phyloP scores from a whole-genome alignment of 2,329 filamentous ascomycete species.

The Monilinia aucupariae region DNA sequence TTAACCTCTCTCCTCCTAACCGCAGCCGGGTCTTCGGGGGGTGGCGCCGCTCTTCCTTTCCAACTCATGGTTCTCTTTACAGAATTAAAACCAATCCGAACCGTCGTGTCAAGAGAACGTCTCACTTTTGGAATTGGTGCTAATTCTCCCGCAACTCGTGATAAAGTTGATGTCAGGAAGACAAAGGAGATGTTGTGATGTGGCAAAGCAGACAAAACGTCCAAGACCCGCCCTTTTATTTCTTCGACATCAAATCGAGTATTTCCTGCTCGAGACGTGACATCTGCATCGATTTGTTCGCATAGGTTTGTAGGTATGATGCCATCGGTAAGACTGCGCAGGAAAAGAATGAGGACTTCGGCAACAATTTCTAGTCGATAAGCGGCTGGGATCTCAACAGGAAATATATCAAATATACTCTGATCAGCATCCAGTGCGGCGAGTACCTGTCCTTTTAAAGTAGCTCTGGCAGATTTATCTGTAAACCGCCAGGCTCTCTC shows the following conservation, averaged over 20 bases:
- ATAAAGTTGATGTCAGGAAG: conserved; percentile 74
- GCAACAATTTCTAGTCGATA: conserved; percentile 70
- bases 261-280: conserved; percentile 42
- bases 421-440: conserved; percentile 69
- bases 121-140: conserved; percentile 37
- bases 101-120: conserved; percentile 16
- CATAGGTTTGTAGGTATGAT: conserved; percentile 68
- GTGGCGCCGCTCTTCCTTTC: conserved; percentile 25
- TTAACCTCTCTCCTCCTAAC: conserved; percentile 56
- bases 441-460: conserved; percentile 39
- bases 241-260: conserved; percentile 46
- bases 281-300: conserved; percentile 58
- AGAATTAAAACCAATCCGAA: conserved; percentile 27
- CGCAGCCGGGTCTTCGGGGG: conserved; percentile 43
- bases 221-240: conserved; percentile 58
- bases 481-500: conserved; percentile 33
- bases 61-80: conserved; percentile 30
- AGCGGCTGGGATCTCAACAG: conserved; percentile 55
- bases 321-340: conserved; percentile 70
- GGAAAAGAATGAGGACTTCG: conserved; percentile 67
- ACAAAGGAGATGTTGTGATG: conserved; percentile 87
- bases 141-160: conserved; percentile 51
- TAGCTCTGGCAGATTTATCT: conserved; percentile 35
- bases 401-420: conserved; percentile 56
- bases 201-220: conserved; percentile 65